Conservation (phyloP, 1,284 basidiomycete genomes). For the Ceratobasidium sp. region DNA sequence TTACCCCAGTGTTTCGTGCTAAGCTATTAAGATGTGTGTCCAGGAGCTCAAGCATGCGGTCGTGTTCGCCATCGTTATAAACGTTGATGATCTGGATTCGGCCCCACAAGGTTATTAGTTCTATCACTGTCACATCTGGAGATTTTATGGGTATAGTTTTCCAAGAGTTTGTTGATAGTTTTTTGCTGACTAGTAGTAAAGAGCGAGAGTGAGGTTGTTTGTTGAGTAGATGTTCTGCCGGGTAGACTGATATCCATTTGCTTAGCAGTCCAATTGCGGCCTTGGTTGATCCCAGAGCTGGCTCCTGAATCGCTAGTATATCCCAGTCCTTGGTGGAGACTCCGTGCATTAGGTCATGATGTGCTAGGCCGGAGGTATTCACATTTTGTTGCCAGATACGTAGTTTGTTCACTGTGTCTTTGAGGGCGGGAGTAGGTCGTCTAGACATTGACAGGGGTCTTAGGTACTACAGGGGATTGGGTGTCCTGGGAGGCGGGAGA, state of each 20-base stretch:
- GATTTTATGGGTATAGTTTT: slow-evolving; percentile 46
- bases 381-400: slow-evolving; percentile 51
- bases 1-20: too few species aligned
- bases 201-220: slow-evolving; percentile 45
- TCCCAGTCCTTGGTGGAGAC: too few species aligned
- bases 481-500: neutral
- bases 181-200: too few species aligned
- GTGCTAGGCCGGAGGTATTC: slow-evolving; percentile 50
- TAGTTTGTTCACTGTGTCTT: slow-evolving; percentile 7
- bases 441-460: too few species aligned
- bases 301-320: slow-evolving; percentile 53
- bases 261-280: too few species aligned
- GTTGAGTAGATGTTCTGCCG: slow-evolving; percentile 51
- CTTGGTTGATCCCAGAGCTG: too few species aligned
- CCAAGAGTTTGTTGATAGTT: slow-evolving; percentile 49
- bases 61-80: slow-evolving; percentile 52
- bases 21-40: too few species aligned
- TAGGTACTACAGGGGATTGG: neutral
- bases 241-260: too few species aligned
- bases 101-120: slow-evolving; percentile 41
- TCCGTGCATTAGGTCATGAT: slow-evolving; percentile 42
- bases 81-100: slow-evolving; percentile 51
- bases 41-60: slow-evolving; percentile 48
- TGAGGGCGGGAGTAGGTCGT: neutral
- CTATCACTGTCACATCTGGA: slow-evolving; percentile 50